Percentiles rank a stretch among this genome's conserved stretches.
These are phyloP conservation scores for Pichia sp. DNA, from an alignment of 1,139 yeast genomes.

Conservation along the genomic window DNA sequence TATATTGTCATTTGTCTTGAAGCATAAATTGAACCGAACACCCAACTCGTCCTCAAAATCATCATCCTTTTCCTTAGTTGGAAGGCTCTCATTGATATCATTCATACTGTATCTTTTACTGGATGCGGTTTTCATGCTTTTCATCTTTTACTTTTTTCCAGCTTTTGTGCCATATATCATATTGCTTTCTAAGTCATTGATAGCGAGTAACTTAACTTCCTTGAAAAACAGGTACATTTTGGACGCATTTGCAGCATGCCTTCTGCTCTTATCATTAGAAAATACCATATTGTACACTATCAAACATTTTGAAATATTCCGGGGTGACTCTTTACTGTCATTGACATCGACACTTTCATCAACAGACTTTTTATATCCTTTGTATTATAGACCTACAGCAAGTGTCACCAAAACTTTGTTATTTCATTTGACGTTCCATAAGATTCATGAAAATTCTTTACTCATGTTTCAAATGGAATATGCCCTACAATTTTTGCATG, in stretches of 20 bases:
- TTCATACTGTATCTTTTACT: slow-evolving; percentile 34
- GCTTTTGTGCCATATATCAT: slow-evolving; percentile 39
- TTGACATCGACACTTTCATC: slow-evolving; percentile 11
- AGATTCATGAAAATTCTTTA: slow-evolving; percentile 15
- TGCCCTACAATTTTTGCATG: slow-evolving; percentile 34
- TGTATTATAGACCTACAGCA: slow-evolving; percentile 9
- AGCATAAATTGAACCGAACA: slow-evolving; percentile 23
- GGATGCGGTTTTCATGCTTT: slow-evolving; percentile 15
- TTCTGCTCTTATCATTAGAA: slow-evolving; percentile 22
- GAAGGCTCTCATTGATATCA: slow-evolving; percentile 26
- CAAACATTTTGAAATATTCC: slow-evolving; percentile 14
- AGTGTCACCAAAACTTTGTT: slow-evolving; percentile 16
- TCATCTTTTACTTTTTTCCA: slow-evolving; percentile 35
- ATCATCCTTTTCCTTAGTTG: neutral
- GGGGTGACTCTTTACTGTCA: slow-evolving; percentile 13
- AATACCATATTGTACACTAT: slow-evolving; percentile 13
- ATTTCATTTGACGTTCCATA: slow-evolving; percentile 24
- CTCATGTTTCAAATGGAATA: slow-evolving; percentile 26
- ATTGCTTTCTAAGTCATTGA: slow-evolving; percentile 45
- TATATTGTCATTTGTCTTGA: slow-evolving; percentile 36
- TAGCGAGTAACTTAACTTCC: slow-evolving; percentile 51
- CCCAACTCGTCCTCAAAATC: neutral
- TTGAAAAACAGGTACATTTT: slow-evolving; percentile 28
- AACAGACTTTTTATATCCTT: slow-evolving; percentile 12
- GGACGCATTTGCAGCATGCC: slow-evolving; percentile 26